Evolutionary conservation across 73 alveolate genomes (phyloP).

Genomic region (Blepharisma japonicum): DNA sequence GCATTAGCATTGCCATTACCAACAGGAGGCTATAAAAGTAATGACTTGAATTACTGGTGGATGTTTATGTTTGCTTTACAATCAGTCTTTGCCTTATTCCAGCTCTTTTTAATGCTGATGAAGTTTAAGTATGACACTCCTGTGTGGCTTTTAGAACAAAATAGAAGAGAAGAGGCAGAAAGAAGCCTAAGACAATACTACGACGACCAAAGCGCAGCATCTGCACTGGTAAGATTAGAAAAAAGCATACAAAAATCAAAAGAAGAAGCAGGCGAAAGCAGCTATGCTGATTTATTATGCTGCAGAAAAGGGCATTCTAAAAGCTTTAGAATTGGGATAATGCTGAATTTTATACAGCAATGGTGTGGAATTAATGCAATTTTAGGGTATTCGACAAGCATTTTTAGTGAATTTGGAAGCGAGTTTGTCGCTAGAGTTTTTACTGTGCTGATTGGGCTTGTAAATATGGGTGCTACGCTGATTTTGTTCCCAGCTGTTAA

Average conservation of each 20-base stretch:
- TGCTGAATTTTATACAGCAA: conserved; percentile 14
- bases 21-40: neutral
- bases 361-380: conserved; percentile 31
- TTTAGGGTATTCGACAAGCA: conserved; percentile 9
- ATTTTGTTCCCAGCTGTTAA: neutral
- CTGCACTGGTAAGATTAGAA: neutral
- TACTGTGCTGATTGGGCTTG: neutral
- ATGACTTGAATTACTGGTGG: conserved; percentile 6
- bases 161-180: neutral
- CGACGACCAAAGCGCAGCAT: neutral
- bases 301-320: conserved; percentile 11
- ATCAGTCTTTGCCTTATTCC: conserved; percentile 6
- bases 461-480: conserved; percentile 21
- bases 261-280: neutral
- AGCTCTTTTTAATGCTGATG: conserved; percentile 15
- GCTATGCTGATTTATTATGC: neutral
- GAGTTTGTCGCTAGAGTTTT: neutral
- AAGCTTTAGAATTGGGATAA: neutral
- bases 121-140: conserved; percentile 29
- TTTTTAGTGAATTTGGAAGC: neutral
- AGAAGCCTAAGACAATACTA: neutral
- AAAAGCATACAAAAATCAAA: neutral
- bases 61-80: conserved; percentile 24
- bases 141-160: neutral
- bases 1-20: conserved; percentile 23